These are phyloP conservation scores for Agapanthus africanus DNA, from an alignment of 106 monocot species.

Conservation along the genomic window DNA sequence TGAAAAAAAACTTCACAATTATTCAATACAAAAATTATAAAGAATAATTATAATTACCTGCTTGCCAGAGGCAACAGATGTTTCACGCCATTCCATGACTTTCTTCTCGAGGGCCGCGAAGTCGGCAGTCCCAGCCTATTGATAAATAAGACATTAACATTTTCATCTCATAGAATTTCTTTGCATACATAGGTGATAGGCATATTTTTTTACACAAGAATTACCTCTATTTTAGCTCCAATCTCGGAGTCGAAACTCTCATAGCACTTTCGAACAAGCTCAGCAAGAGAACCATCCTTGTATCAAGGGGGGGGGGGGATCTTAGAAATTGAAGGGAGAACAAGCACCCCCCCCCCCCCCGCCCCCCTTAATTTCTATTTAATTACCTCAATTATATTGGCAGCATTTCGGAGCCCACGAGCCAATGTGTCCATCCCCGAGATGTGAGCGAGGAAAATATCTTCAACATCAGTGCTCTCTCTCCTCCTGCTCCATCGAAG, in stretches of 20 bases:
- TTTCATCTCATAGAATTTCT: not conserved
- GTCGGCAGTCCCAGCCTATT: constrained; percentile 84
- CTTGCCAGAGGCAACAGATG: constrained; percentile 76
- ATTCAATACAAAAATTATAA: not conserved
- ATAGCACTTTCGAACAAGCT: constrained; percentile 74
- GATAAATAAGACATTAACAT: not conserved
- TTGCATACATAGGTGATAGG: too few species aligned
- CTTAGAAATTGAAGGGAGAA: too few species aligned
- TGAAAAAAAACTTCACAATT: too few species aligned
- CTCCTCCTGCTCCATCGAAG: constrained; percentile 43
- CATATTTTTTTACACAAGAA: not conserved
- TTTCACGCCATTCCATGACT: constrained; percentile 81
- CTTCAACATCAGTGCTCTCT: constrained; percentile 85
- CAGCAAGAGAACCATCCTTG: constrained; percentile 85
- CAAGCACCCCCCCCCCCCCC: too few species aligned
- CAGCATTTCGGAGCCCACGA: constrained; percentile 3
- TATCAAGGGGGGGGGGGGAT: too few species aligned
- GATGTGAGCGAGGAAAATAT: not conserved
- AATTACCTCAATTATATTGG: not conserved
- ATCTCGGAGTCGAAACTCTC: constrained; percentile 76
- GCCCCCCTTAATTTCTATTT: too few species aligned
- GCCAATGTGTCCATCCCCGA: constrained; percentile 2
- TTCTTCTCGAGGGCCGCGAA: constrained; percentile 90
- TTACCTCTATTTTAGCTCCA: constrained; percentile 82
- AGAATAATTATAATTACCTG: constrained; percentile 44